These are phyloP conservation scores for Myriosclerotinia scirpicola DNA, from an alignment of 2,329 filamentous ascomycete species.

Conservation along the genomic window DNA sequence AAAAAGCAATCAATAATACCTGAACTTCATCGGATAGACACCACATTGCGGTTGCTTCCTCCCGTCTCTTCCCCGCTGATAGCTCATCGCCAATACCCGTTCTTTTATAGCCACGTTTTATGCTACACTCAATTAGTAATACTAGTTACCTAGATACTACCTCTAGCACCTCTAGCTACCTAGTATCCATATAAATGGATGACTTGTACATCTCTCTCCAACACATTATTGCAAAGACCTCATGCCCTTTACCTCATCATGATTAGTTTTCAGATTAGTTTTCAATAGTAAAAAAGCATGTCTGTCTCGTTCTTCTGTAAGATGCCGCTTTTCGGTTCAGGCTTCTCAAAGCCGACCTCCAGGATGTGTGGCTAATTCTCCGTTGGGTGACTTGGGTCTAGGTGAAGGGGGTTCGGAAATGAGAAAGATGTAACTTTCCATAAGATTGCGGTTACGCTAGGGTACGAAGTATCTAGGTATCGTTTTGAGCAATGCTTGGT, in stretches of 20 bases:
- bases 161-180: too few relatives aligned
- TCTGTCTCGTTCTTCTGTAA: background rate
- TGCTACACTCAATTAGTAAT: too few relatives aligned
- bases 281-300: background rate
- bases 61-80: too few relatives aligned
- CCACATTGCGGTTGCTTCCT: too few relatives aligned
- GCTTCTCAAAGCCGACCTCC: background rate
- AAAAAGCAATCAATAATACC: background rate
- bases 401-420: slow-evolving; percentile 6
- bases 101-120: too few relatives aligned
- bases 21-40: background rate
- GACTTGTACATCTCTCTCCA: too few relatives aligned
- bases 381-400: background rate
- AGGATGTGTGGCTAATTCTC: background rate
- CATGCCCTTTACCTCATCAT: background rate
- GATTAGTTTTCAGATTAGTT: background rate
- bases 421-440: slow-evolving; percentile 5
- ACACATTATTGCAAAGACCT: background rate
- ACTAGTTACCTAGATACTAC: too few relatives aligned
- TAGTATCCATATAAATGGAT: too few relatives aligned
- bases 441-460: slow-evolving; percentile 6
- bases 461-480: background rate
- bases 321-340: background rate
- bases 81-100: too few relatives aligned
- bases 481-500: background rate